Evolutionary conservation across 345 rosid genomes (phyloP), one percentile per base, ranked within the genome.

Genomic region (Lepidium sativum): DNA sequence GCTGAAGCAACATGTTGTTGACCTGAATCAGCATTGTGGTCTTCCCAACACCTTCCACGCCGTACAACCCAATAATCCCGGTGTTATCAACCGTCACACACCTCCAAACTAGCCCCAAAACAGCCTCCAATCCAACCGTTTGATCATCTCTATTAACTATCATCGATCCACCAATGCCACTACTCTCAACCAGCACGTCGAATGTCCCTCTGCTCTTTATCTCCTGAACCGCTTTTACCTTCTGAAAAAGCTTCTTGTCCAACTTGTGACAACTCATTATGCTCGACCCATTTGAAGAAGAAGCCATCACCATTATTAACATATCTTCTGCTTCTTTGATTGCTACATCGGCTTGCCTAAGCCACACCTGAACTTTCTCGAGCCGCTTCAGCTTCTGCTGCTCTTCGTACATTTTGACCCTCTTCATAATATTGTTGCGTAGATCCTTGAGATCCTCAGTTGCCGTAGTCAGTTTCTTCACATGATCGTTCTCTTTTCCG

Each of bases 1-100:
- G 69, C 21, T 41, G 63, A 21, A 54, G 57, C 71, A 76, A 56
- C 49, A 55, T 76, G 32, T 79, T 75, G 47, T 72, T 72, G 12
- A 79, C 76, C 38, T 72, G 70, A 12, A 72, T 79, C 67, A 75
- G 49, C 47, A 79, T 75, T 32, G 82, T 79, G 14, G 79, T 79
- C 72, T 79, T 79, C 20, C 81, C 81, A 38, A 75, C 74, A 13
- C 79, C 75, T 44, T 56, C 78, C 53, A 70, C 65, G 6, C 79
- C 81, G 47, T 49, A 72, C 16, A 79, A 34, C 5, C 80, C 82
- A n/a, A 79, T 65, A 40, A 66, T 44, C 9, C 76, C 73, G 1
- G 73, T 68, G 41, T 62, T 63, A 60, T 73, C 69, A 13, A 75
- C 66, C n/a, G 57, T 50, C 48, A 69, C 2, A 31, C 70, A 62